Conservation (phyloP, 2,329 filamentous ascomycete genomes). For the Ophiocordyceps camponoti-rufipedis region DNA sequence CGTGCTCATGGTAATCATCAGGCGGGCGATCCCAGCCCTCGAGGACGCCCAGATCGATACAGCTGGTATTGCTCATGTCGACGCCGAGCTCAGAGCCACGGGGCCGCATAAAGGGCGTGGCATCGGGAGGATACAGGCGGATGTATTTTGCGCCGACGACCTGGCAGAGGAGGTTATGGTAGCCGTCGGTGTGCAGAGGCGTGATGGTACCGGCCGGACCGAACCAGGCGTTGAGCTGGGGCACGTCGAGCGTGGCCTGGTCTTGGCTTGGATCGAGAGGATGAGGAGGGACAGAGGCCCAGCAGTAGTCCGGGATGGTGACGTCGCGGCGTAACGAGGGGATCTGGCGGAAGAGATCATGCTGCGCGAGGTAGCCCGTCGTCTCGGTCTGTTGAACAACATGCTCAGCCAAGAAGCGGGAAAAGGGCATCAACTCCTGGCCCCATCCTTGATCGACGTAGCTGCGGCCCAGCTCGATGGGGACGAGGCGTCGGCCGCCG, state of each 20-base stretch:
- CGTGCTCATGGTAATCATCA: conserved; percentile 7
- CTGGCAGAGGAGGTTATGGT: conserved; percentile 83
- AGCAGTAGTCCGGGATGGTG: conserved; percentile 68
- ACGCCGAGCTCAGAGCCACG: conserved; percentile 49
- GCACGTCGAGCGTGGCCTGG: conserved; percentile 30
- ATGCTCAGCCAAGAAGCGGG: conserved; percentile 46
- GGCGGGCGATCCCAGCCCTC: conserved; percentile 36
- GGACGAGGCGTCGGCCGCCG: conserved; percentile 60
- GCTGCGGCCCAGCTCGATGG: conserved; percentile 68
- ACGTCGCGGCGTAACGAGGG: conserved; percentile 62
- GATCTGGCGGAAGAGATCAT: conserved; percentile 72
- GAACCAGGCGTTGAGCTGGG: conserved; percentile 80
- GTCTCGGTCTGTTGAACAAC: conserved; percentile 19
- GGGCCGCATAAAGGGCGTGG: conserved; percentile 40
- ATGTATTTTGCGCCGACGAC: conserved; percentile 84
- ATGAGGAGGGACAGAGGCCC: conserved; percentile 44
- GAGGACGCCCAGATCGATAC: conserved; percentile 54
- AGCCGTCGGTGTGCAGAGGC: conserved; percentile 82
- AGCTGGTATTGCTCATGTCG: conserved; percentile 84
- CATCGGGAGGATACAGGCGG: conserved; percentile 59
- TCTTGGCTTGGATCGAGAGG: conserved; percentile 16
- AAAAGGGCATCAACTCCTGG: conserved; percentile 62
- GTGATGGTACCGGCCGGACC: conserved; percentile 78
- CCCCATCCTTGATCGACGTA: conserved; percentile 79
- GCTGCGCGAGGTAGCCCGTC: conserved; percentile 77